A percentile compares a stretch with the other conserved stretches of the same genome.
These are phyloP conservation scores for Xerophyta viscosa DNA, from an alignment of 106 monocot genomes.

Conservation along the genomic window DNA sequence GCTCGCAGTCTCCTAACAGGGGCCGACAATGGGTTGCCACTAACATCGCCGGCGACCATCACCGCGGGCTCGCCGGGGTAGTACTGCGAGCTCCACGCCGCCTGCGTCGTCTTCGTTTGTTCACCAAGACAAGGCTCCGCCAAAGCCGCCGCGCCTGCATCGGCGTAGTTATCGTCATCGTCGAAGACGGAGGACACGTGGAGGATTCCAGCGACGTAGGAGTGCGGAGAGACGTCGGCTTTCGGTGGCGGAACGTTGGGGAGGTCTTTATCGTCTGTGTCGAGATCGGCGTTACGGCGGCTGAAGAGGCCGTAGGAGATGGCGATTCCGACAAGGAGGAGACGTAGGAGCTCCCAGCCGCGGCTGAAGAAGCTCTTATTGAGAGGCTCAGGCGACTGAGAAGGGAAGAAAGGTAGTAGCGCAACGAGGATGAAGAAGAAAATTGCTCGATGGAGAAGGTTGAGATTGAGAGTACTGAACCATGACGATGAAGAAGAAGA, in stretches of 20 bases:
- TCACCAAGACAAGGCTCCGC: neutral
- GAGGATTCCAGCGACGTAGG: conserved; percentile 18
- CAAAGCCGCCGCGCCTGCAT: neutral
- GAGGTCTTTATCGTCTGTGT: conserved; percentile 21
- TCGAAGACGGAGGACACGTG: conserved; percentile 24
- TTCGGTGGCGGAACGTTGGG: conserved; percentile 2
- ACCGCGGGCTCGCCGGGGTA: conserved; percentile 28
- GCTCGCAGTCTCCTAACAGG: conserved; percentile 50
- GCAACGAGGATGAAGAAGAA: conserved; percentile 34
- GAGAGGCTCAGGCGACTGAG: conserved; percentile 48
- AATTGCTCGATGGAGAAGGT: conserved; percentile 36
- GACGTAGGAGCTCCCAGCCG: conserved; percentile 74
- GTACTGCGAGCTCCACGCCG: conserved; percentile 56
- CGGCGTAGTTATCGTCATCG: conserved; percentile 15
- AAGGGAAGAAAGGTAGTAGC: conserved; percentile 48
- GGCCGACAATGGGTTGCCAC: conserved; percentile 23
- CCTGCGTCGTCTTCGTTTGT: conserved; percentile 10
- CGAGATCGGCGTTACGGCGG: conserved; percentile 34
- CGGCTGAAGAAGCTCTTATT: conserved; percentile 39
- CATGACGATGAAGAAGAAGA: conserved; percentile 3
- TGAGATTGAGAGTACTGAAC: conserved; percentile 7
- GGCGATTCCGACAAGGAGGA: conserved; percentile 76
- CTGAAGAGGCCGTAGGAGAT: conserved; percentile 86
- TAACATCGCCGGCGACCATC: conserved; percentile 6
- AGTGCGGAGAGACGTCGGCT: neutral